Evolutionary conservation across 2,329 filamentous ascomycete genomes (phyloP).

Genomic region (Myriosclerotinia duriaeana): DNA sequence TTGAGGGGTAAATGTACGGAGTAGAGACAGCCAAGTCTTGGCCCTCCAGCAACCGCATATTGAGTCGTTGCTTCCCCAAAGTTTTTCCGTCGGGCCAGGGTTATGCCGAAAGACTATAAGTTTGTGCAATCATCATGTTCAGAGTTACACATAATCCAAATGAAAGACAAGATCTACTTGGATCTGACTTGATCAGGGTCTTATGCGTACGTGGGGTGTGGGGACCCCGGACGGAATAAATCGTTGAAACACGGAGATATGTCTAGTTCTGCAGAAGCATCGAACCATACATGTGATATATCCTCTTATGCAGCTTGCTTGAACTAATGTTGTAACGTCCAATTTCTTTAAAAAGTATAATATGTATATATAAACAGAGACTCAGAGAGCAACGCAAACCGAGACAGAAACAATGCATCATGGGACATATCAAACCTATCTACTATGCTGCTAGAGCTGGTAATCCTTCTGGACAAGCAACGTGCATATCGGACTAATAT

Average conservation of each 20-base stretch:
- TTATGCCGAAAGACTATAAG: neutral
- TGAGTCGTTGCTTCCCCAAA: neutral
- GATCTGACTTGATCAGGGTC: neutral
- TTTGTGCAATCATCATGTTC: neutral
- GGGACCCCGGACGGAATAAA: no score
- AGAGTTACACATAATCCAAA: neutral
- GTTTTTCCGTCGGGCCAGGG: constrained; percentile 14
- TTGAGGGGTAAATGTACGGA: constrained; percentile 4
- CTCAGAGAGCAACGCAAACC: neutral
- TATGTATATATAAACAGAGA: no score
- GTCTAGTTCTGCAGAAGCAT: no score
- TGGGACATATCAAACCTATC: neutral
- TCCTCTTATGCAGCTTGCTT: neutral
- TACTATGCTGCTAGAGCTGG: neutral
- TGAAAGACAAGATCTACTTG: neutral
- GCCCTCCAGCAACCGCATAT: neutral
- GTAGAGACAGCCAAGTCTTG: neutral
- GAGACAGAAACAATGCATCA: neutral
- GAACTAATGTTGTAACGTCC: neutral
- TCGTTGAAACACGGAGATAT: neutral
- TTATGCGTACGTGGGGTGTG: neutral
- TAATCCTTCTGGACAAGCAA: neutral
- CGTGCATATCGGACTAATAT: neutral
- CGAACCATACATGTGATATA: neutral
- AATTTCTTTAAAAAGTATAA: neutral